A percentile compares a stretch with the other conserved stretches of the same genome.
These are phyloP conservation scores for Suhomyces ambrosiae DNA, from an alignment of 1,139 yeast genomes.

Conservation along the genomic window DNA sequence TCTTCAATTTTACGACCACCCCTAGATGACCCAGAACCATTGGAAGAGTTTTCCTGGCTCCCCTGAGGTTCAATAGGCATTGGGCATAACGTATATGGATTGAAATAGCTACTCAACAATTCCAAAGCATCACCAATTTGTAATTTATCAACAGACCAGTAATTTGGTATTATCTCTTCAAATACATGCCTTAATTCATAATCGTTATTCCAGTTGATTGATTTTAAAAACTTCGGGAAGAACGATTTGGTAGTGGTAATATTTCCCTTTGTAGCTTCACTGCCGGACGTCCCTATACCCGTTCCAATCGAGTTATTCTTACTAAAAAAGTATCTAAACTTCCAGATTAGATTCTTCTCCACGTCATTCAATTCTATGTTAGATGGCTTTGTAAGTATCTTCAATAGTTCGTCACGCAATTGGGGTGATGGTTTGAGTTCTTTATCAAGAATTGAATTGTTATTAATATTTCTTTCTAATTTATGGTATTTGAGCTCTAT, in stretches of 20 bases:
- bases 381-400: constrained; percentile 75
- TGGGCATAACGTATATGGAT: constrained; percentile 36
- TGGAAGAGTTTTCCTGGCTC: not conserved
- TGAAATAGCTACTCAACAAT: constrained; percentile 71
- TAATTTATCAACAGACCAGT: constrained; percentile 63
- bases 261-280: constrained; percentile 11
- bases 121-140: constrained; percentile 94
- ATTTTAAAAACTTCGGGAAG: constrained; percentile 80
- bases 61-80: constrained; percentile 9
- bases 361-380: constrained; percentile 78
- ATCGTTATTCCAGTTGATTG: constrained; percentile 87
- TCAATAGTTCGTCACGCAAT: constrained; percentile 70
- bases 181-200: constrained; percentile 78
- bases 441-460: constrained; percentile 73
- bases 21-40: constrained; percentile 1
- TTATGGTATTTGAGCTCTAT: constrained; percentile 85
- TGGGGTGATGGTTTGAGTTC: constrained; percentile 90
- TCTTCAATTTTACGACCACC: constrained; percentile 29
- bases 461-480: constrained; percentile 75
- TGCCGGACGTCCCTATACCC: constrained; percentile 4
- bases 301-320: constrained; percentile 47
- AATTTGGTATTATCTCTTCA: constrained; percentile 49
- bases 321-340: constrained; percentile 81
- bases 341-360: constrained; percentile 90
- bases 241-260: constrained; percentile 50